phyloP scores from a whole-genome alignment of 305 asterid species.

The Fraxinus dipetala region DNA sequence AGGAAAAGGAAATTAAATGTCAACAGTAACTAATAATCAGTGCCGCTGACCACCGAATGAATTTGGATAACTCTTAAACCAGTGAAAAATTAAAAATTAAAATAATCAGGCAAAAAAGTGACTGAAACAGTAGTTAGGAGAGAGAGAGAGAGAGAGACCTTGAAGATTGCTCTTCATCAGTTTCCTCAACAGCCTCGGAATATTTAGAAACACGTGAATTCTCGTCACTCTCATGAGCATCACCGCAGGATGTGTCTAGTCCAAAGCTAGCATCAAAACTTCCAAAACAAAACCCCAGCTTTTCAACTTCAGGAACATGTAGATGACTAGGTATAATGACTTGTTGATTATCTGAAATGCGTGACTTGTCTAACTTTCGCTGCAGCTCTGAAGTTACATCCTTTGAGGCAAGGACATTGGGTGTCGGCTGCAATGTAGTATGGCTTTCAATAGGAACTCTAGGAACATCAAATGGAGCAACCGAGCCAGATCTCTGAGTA shows the following conservation, averaged over 20 bases:
- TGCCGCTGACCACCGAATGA: background rate
- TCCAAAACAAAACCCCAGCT: slow-evolving; percentile 92
- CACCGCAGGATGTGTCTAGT: slow-evolving; percentile 43
- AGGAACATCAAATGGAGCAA: slow-evolving; percentile 49
- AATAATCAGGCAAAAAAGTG: slow-evolving; percentile 13
- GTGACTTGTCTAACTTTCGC: slow-evolving; percentile 56
- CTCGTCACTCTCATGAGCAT: slow-evolving; percentile 40
- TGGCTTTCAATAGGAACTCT: slow-evolving; percentile 42
- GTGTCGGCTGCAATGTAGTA: slow-evolving; percentile 34
- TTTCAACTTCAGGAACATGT: slow-evolving; percentile 79
- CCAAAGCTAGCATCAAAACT: slow-evolving; percentile 77
- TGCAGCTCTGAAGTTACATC: slow-evolving; percentile 58
- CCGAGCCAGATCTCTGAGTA: slow-evolving; percentile 38
- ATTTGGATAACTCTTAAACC: background rate
- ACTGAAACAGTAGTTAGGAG: slow-evolving; percentile 11
- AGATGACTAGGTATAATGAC: slow-evolving; percentile 83
- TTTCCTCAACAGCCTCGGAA: slow-evolving; percentile 57
- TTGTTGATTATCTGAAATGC: slow-evolving; percentile 61
- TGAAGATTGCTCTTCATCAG: slow-evolving; percentile 44
- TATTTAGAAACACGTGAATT: slow-evolving; percentile 46
- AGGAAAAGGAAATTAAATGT: background rate
- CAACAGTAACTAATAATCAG: background rate
- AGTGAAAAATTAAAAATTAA: background rate
- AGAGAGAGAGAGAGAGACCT: slow-evolving; percentile 39
- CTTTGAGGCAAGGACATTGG: slow-evolving; percentile 40